Conservation (phyloP, 768 basidiomycete genomes). For the Leccinellum rugosiceps region DNA sequence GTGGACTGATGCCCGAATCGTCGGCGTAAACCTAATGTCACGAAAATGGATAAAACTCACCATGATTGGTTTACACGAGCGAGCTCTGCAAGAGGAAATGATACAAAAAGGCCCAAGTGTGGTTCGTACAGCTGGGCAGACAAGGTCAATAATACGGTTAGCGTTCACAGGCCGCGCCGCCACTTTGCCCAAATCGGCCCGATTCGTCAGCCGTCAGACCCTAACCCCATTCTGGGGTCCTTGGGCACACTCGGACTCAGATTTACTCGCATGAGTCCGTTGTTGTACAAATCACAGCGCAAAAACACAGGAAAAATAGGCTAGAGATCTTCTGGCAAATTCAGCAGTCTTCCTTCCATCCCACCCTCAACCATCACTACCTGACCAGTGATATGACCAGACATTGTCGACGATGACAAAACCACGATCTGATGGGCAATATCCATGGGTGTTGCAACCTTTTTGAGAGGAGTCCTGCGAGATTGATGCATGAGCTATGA, state of each 20-base stretch:
- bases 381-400: constrained; percentile 70
- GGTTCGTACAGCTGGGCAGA: background rate
- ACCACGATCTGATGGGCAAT: constrained; percentile 63
- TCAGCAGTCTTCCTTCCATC: constrained; percentile 69
- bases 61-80: constrained; percentile 14
- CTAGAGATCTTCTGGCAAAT: constrained; percentile 36
- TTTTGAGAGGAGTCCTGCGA: constrained; percentile 64
- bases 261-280: background rate
- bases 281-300: background rate
- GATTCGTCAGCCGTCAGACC: constrained; percentile 26
- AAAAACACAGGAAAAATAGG: background rate
- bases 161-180: background rate
- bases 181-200: background rate
- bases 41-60: constrained; percentile 9
- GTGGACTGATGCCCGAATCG: constrained; percentile 61
- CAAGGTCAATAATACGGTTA: constrained; percentile 6
- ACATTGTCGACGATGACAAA: constrained; percentile 56
- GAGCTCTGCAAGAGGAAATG: background rate
- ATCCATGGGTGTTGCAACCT: constrained; percentile 59
- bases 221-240: constrained; percentile 21
- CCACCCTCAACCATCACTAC: constrained; percentile 72
- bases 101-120: background rate
- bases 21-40: background rate
- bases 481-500: background rate
- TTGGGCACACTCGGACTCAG: too few relatives aligned